A percentile compares a stretch with the other conserved stretches of the same genome.
Evolutionary conservation across 2,329 filamentous ascomycete species (phyloP).

Genomic region (Polychaeton citri): DNA sequence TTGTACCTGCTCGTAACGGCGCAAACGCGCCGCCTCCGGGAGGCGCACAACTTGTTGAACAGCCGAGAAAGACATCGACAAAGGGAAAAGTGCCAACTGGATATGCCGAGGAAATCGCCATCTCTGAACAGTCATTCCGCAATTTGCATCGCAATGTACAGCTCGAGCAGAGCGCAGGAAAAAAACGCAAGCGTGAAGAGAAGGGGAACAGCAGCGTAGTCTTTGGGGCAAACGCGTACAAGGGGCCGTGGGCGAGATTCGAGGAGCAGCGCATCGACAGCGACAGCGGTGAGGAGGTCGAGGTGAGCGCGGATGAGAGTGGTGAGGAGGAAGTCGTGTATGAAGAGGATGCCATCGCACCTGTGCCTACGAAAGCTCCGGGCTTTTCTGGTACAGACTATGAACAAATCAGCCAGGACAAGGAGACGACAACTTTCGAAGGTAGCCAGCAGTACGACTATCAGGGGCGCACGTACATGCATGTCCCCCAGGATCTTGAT

Average conservation of each 20-base stretch:
- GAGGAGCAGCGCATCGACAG: conserved; percentile 57
- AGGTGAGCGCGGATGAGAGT: conserved; percentile 59
- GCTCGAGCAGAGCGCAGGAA: conserved; percentile 36
- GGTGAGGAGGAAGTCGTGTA: conserved; percentile 69
- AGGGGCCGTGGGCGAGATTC: conserved; percentile 90
- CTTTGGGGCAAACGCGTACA: conserved; percentile 76
- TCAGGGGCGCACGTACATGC: conserved; percentile 93
- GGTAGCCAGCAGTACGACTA: conserved; percentile 78
- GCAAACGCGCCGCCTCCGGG: conserved; percentile 20
- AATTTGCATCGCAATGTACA: conserved; percentile 72
- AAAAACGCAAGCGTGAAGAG: conserved; percentile 67
- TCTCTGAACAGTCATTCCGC: conserved; percentile 85
- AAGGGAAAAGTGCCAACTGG: conserved; percentile 51
- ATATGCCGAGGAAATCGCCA: conserved; percentile 70
- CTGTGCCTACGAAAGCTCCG: conserved; percentile 36
- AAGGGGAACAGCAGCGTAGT: conserved; percentile 76
- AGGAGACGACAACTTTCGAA: conserved; percentile 77
- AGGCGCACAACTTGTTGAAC: conserved; percentile 12
- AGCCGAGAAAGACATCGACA: conserved; percentile 21
- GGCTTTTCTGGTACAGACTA: conserved; percentile 40
- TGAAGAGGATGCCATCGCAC: conserved; percentile 58
- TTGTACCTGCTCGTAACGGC: conserved; percentile 20
- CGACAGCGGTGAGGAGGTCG: conserved; percentile 56
- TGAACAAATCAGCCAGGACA: conserved; percentile 28
- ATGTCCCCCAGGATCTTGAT: conserved; percentile 81